phyloP scores from a whole-genome alignment of 768 basidiomycete species.

The Chlorophyllum brunneum region DNA sequence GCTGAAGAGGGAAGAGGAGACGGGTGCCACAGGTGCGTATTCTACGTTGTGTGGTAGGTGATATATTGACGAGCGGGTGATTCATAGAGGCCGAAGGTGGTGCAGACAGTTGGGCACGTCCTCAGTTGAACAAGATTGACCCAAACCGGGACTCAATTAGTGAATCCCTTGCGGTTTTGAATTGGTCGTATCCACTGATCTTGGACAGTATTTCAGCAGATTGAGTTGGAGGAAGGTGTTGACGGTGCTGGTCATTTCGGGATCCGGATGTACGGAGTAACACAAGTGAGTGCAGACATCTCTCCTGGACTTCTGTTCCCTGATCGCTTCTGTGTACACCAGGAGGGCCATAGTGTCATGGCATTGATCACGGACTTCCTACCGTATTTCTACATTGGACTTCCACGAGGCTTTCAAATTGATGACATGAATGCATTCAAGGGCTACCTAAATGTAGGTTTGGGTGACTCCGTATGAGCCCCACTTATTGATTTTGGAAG shows the following conservation, averaged over 20 bases:
- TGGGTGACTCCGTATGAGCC: background rate
- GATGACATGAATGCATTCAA: constrained; percentile 65
- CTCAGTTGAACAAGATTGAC: constrained; percentile 50
- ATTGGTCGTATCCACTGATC: background rate
- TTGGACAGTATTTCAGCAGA: constrained; percentile 86
- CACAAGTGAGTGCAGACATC: constrained; percentile 49
- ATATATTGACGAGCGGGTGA: background rate
- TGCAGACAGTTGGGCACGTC: constrained; percentile 70
- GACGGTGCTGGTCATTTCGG: constrained; percentile 8
- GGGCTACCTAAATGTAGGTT: constrained; percentile 70
- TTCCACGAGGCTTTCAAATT: constrained; percentile 76
- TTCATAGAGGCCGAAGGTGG: constrained; percentile 69
- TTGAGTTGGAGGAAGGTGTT: constrained; percentile 69
- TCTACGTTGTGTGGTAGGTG: background rate
- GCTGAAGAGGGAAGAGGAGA: constrained; percentile 49
- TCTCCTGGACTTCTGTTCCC: background rate
- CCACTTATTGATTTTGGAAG: background rate
- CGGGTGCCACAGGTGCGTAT: constrained; percentile 36
- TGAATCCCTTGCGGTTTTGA: constrained; percentile 28
- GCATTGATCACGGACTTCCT: constrained; percentile 77
- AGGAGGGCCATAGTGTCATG: constrained; percentile 89
- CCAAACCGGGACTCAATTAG: constrained; percentile 64
- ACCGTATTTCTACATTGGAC: constrained; percentile 91
- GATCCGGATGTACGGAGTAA: constrained; percentile 86
- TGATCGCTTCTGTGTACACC: background rate